Evolutionary conservation across 805 yeast genomes (phyloP).

Genomic region (Maudiozyma pseudohumilis): DNA sequence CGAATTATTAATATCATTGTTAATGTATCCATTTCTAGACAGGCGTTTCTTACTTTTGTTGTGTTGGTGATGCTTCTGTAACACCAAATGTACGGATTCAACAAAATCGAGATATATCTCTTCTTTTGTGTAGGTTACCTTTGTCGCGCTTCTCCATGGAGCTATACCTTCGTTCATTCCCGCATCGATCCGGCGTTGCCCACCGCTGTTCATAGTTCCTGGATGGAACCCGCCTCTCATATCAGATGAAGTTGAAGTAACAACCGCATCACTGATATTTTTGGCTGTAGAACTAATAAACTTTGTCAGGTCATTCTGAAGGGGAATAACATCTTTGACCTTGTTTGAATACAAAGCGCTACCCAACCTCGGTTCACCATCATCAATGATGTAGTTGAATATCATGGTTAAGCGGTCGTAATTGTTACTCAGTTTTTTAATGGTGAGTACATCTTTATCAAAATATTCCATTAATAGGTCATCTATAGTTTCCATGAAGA

Average conservation of each 20-base stretch:
- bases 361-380: conserved; percentile 61
- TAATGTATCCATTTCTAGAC: background rate
- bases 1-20: background rate
- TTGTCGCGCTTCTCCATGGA: conserved; percentile 69
- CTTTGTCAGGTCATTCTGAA: conserved; percentile 27
- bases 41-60: background rate
- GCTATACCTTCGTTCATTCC: conserved; percentile 23
- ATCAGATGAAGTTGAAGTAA: background rate
- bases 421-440: conserved; percentile 54
- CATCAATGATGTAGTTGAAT: conserved; percentile 69
- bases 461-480: conserved; percentile 50
- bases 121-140: conserved; percentile 65
- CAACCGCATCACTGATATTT: conserved; percentile 6
- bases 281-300: conserved; percentile 31
- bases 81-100: conserved; percentile 52
- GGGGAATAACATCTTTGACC: conserved; percentile 61
- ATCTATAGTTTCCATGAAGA: conserved; percentile 42
- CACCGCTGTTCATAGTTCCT: background rate
- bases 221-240: background rate
- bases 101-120: conserved; percentile 78
- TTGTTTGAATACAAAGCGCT: conserved; percentile 46
- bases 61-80: conserved; percentile 18
- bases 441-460: conserved; percentile 39
- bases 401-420: conserved; percentile 61
- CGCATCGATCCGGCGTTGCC: background rate